Evolutionary conservation across 1,284 basidiomycete genomes (phyloP).

Genomic region (Rhodotorula sp.): DNA sequence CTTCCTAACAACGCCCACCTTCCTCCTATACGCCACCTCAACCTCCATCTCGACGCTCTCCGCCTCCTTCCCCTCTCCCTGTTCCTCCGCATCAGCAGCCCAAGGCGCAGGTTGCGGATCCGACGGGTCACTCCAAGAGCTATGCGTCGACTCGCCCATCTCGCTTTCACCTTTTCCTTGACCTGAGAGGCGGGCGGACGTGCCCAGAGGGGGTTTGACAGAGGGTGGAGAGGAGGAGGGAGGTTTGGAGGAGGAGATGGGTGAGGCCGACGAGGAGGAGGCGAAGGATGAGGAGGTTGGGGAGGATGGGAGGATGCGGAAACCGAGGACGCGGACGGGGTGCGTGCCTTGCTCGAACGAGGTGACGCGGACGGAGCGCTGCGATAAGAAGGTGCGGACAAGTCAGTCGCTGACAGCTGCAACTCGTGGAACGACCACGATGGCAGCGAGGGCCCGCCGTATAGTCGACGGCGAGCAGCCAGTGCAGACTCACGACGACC

Average conservation of each 20-base stretch:
- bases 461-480: accelerated
- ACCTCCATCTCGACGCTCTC: slow-evolving; percentile 12
- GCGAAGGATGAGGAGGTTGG: background rate
- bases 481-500: slow-evolving; percentile 2
- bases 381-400: no score
- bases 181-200: background rate
- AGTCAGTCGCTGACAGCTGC: no score
- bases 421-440: background rate
- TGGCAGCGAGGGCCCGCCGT: no score
- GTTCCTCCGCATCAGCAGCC: slow-evolving; percentile 10
- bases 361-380: slow-evolving; percentile 11
- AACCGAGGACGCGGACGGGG: slow-evolving; percentile 10
- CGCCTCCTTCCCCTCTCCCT: background rate
- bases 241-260: background rate
- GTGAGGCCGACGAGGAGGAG: no score
- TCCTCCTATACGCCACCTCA: slow-evolving; percentile 13
- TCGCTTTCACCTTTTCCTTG: background rate
- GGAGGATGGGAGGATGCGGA: slow-evolving; percentile 16
- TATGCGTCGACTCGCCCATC: background rate
- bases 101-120: slow-evolving; percentile 6
- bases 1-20: background rate
- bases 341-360: slow-evolving; percentile 11
- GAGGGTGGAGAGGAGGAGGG: background rate
- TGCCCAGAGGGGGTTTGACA: background rate
- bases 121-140: slow-evolving; percentile 1